These are phyloP conservation scores for Cercospora janseana DNA, from an alignment of 2,329 filamentous ascomycete species.

Conservation along the genomic window DNA sequence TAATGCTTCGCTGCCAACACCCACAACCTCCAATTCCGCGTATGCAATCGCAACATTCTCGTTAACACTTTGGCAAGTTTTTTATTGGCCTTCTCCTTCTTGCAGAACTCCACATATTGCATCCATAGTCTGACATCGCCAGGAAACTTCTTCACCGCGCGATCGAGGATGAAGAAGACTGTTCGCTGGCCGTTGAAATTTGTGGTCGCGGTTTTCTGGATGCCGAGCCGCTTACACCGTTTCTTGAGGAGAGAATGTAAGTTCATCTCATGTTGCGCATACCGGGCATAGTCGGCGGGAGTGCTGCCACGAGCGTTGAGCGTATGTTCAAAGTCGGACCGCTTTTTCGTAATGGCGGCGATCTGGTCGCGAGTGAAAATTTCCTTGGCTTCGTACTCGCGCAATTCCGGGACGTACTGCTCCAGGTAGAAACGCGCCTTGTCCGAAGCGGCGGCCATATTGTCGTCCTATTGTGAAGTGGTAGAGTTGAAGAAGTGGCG, in stretches of 20 bases:
- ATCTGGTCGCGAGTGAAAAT: slow-evolving; percentile 93
- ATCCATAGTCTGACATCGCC: slow-evolving; percentile 81
- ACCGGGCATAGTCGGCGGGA: slow-evolving; percentile 77
- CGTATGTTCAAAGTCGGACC: slow-evolving; percentile 89
- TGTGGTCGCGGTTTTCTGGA: slow-evolving; percentile 67
- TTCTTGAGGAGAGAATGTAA: slow-evolving; percentile 74
- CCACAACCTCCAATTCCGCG: slow-evolving; percentile 80
- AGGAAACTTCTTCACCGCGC: slow-evolving; percentile 79
- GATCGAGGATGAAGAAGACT: slow-evolving; percentile 85
- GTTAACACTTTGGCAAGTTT: slow-evolving; percentile 61
- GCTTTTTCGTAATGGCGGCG: slow-evolving; percentile 78
- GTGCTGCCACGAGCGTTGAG: slow-evolving; percentile 77
- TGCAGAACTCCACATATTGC: slow-evolving; percentile 81
- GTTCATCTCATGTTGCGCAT: slow-evolving; percentile 70
- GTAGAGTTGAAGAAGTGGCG: not conserved
- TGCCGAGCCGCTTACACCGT: slow-evolving; percentile 74
- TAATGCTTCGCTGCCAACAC: slow-evolving; percentile 74
- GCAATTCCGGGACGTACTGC: slow-evolving; percentile 84
- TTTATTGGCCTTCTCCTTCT: slow-evolving; percentile 62
- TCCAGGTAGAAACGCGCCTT: slow-evolving; percentile 96
- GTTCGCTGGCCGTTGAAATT: slow-evolving; percentile 71
- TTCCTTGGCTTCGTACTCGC: slow-evolving; percentile 86
- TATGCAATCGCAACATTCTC: slow-evolving; percentile 77
- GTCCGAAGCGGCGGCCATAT: slow-evolving; percentile 81
- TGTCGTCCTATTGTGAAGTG: not conserved